Conservation (phyloP, 176 grass and related monocot genomes). For the Avena sativa region DNA sequence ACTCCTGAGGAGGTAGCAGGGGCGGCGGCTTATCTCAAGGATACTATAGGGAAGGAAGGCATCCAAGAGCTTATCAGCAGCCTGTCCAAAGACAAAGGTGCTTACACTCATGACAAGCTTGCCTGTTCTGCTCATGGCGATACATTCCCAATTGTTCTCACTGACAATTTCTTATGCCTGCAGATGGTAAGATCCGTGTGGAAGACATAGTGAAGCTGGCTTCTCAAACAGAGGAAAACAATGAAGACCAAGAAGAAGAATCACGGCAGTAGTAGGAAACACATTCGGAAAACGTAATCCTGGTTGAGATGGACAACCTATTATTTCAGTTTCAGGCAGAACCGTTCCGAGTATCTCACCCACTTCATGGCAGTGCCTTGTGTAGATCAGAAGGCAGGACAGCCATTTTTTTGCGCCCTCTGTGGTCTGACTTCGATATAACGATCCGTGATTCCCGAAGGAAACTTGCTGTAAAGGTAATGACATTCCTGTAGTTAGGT, state of each 20-base stretch:
- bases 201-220: conserved; percentile 89
- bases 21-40: conserved; percentile 72
- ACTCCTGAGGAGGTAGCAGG: conserved; percentile 82
- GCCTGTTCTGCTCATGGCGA: not conserved
- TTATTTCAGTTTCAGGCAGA: conserved; percentile 29
- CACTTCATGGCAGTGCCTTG: conserved; percentile 17
- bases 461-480: conserved; percentile 26
- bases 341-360: conserved; percentile 25
- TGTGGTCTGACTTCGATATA: not conserved
- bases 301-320: conserved; percentile 38
- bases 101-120: not conserved
- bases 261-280: conserved; percentile 35
- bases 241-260: conserved; percentile 61
- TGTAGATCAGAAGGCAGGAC: conserved; percentile 24
- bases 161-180: conserved; percentile 19
- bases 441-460: conserved; percentile 2
- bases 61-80: conserved; percentile 85
- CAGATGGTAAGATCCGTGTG: conserved; percentile 92
- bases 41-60: conserved; percentile 80
- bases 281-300: not conserved
- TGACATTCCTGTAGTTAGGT: conserved; percentile 23
- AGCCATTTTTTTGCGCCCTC: conserved; percentile 39
- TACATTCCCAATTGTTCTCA: not conserved
- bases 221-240: conserved; percentile 67
- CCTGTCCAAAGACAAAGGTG: conserved; percentile 90